Evolutionary conservation across 2,329 filamentous ascomycete genomes (phyloP), one percentile per base, ranked within the genome.

Genomic region (Polytolypa hystricis): DNA sequence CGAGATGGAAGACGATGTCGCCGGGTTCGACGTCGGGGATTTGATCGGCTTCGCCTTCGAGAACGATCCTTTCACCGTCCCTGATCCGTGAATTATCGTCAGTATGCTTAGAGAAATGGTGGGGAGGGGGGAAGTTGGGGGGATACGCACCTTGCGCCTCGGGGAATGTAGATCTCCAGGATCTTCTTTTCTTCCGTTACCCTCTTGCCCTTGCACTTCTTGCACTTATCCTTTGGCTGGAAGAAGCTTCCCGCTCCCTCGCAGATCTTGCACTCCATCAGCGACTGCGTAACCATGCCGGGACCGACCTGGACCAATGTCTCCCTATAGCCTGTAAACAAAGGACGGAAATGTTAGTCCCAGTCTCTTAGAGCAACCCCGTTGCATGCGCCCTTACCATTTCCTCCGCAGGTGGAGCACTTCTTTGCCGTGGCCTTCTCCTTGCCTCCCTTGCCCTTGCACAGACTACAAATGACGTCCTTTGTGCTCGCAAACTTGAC

Each of bases 201-300:
- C 44, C 84, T 76, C 60, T 83, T 84, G 53, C 91, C 91, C 66
- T 96, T 96, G 76, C 91, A 98, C 69, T 91, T 95, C 71, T 93
- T 94, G 71, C 91, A 98, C 56, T 85, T 84, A 55, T 98, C 91
- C 69, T 96, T 96, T 55, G 94, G 85, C 61, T 89, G 89, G 66
- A 79, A 93, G 54, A 87, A 78, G 54, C 79, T 78, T 4, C 91
- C 91, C n/a, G 78, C 74, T 21, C 87, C 89, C 42, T 79, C 72
- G 63, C 91, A 98, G 52, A 81, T 79, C 51, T 81, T 79, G 61
- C 91, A 98, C 23, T 79, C 62, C 25, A 87, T 77, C 5, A 79
- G 77, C 52, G 85, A 80, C 52, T 85, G 81, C 19, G 84, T 84
- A 44, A 93, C 78, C 56, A 95, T 69, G 41, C 87, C 86, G 14